These are phyloP conservation scores for Apiotrichum sp. DNA, from an alignment of 1,284 basidiomycete genomes.

Conservation along the genomic window DNA sequence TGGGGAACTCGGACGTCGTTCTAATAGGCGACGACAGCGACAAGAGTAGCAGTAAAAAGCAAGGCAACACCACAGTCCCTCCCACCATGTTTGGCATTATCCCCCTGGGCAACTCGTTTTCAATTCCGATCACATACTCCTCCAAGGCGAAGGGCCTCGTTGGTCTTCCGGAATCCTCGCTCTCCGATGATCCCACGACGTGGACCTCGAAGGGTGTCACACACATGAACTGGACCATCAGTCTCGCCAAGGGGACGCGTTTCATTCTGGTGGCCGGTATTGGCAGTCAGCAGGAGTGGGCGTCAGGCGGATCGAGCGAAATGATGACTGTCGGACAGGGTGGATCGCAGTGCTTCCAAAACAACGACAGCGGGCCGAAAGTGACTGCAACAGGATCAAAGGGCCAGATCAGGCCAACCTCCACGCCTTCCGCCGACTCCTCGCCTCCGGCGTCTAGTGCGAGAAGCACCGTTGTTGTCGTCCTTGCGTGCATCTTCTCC, in stretches of 20 bases:
- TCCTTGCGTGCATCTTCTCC: conserved; percentile 58
- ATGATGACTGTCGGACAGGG: conserved; percentile 46
- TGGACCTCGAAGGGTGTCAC: conserved; percentile 35
- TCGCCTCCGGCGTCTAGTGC: background rate
- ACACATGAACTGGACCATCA: conserved; percentile 39
- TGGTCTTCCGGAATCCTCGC: conserved; percentile 24
- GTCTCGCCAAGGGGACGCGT: conserved; percentile 40
- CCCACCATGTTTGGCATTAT: conserved; percentile 45
- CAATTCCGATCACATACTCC: conserved; percentile 38
- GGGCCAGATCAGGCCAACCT: background rate
- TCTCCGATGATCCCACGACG: conserved; percentile 37
- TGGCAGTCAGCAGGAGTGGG: conserved; percentile 40
- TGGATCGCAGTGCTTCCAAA: conserved; percentile 22
- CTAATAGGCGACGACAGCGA: conserved; percentile 1
- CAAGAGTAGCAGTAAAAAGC: conserved; percentile 13
- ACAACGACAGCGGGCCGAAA: conserved; percentile 7
- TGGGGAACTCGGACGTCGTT: no score
- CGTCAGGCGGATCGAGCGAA: conserved; percentile 35
- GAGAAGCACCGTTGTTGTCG: background rate
- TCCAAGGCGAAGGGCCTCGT: conserved; percentile 22
- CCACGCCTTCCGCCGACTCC: background rate
- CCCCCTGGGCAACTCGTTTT: conserved; percentile 43
- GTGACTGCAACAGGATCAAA: conserved; percentile 2
- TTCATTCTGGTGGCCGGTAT: conserved; percentile 45
- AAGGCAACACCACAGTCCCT: conserved; percentile 40